Percentiles rank a stretch among this genome's conserved stretches.
Evolutionary conservation across 164 flowering plant species (phyloP).

Genomic region (Magnolia officinalis): DNA sequence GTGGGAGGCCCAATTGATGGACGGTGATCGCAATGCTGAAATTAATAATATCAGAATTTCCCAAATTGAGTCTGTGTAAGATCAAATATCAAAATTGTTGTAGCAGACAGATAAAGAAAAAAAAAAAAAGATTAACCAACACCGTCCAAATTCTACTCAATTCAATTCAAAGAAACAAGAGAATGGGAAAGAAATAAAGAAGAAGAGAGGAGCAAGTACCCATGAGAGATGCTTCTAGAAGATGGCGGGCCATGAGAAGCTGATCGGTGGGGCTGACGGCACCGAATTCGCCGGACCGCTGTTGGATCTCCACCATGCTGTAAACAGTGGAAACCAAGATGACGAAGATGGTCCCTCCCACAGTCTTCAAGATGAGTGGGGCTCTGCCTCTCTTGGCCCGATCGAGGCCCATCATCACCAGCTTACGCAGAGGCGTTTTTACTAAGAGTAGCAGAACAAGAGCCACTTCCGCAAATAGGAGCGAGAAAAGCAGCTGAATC

Average conservation of each 20-base stretch:
- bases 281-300: conserved; percentile 44
- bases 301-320: conserved; percentile 56
- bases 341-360: conserved; percentile 47
- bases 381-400: conserved; percentile 76
- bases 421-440: conserved; percentile 77
- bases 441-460: conserved; percentile 48
- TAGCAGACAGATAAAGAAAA: background rate
- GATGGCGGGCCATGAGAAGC: conserved; percentile 62
- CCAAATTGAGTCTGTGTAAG: background rate
- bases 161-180: background rate
- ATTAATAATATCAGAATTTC: background rate
- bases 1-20: background rate
- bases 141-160: background rate
- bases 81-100: background rate
- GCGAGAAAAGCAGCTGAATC: conserved; percentile 64
- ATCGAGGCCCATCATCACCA: conserved; percentile 66
- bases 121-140: background rate
- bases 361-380: conserved; percentile 69
- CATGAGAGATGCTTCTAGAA: conserved; percentile 85
- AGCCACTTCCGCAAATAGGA: conserved; percentile 52
- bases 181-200: background rate
- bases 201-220: conserved; percentile 34
- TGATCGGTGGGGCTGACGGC: conserved; percentile 73
- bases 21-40: background rate
- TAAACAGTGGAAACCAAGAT: conserved; percentile 51